Conservation (phyloP, 345 rosid genomes). For the Pugionium dolabratum region DNA sequence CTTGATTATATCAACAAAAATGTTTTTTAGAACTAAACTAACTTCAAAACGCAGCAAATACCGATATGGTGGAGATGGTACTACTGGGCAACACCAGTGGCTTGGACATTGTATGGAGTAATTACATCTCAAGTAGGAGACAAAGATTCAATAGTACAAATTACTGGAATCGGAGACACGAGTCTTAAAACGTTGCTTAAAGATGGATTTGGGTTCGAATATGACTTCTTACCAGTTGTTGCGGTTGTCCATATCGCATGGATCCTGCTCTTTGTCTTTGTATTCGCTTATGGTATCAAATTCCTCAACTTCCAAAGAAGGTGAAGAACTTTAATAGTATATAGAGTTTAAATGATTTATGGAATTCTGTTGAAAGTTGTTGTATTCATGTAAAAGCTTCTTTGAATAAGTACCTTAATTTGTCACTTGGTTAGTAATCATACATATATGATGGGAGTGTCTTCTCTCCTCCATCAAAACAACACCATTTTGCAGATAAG, state of each 20-base stretch:
- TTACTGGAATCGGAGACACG: slow-evolving; percentile 45
- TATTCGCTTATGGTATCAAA: slow-evolving; percentile 59
- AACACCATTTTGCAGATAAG: too few relatives aligned
- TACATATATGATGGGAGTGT: too few relatives aligned
- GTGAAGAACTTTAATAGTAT: too few relatives aligned
- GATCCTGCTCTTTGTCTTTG: slow-evolving; percentile 51
- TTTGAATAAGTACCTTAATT: too few relatives aligned
- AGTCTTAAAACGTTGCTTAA: slow-evolving; percentile 53
- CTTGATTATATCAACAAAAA: not conserved
- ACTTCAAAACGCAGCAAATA: slow-evolving; percentile 49
- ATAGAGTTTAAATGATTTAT: too few relatives aligned
- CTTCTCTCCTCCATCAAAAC: too few relatives aligned
- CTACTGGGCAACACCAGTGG: slow-evolving; percentile 66
- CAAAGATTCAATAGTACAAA: slow-evolving; percentile 29
- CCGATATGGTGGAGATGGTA: slow-evolving; percentile 99
- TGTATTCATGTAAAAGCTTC: too few relatives aligned
- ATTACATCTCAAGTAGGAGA: slow-evolving; percentile 76
- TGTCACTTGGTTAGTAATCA: too few relatives aligned
- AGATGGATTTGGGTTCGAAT: slow-evolving; percentile 48
- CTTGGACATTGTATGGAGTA: slow-evolving; percentile 86
- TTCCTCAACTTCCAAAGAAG: slow-evolving; percentile 57
- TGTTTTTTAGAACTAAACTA: not conserved
- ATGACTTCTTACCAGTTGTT: slow-evolving; percentile 63
- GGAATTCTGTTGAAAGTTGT: too few relatives aligned
- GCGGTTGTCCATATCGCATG: slow-evolving; percentile 58